Base-by-base conservation (phyloP, 805 yeast species). In the Candida xyloterini region DNA sequence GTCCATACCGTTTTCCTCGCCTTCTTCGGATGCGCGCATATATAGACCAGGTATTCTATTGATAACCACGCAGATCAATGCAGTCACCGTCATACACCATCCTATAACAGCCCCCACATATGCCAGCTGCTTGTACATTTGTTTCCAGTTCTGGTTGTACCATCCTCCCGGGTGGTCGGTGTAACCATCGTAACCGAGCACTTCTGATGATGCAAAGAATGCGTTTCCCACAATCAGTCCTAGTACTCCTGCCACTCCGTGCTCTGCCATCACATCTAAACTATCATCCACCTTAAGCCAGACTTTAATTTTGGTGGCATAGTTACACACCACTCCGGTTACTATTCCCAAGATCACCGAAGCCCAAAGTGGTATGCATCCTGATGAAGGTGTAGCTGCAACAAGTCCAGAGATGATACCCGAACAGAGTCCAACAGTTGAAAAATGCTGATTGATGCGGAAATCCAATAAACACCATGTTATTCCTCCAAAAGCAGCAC, bases 251-350 rank as follows among this genome's bases (percentile, higher is more conserved):
- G 97, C 98, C 53, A 91, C 74, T 35, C 96, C 98, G 81, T 91
- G 99, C 78, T 91, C 98, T n/a, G 98, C 98, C 60, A 91, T 74
- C 36, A 89, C 80, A 82, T 93, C 98, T 53, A 93, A 68, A 2
- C 96, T 81, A 66, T 91, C 99, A 62, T 93, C 98, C 36, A 91
- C 89, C 43, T 75, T 74, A 33, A 84, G 67, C 47, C 86, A 65
- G 59, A 84, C 86, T 65, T 91, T 91, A 60, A 91, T 67, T 55
- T 88, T 85, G 33, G 97, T 91, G 41, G 95, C 70, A 56, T 85
- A 85, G 69, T 91, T 91, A 76, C 98, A 93, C 25, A 82, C 78
- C 9, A 82, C 63, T 27, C 95, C 95, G 0, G 96, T 71, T 2
- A 78, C 75, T 26, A 87, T 69, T 3, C 98, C 98, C 46, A 89